Base-by-base conservation (phyloP, 2,329 filamentous ascomycete species). In the Ceratocystiopsis brevicomis region DNA sequence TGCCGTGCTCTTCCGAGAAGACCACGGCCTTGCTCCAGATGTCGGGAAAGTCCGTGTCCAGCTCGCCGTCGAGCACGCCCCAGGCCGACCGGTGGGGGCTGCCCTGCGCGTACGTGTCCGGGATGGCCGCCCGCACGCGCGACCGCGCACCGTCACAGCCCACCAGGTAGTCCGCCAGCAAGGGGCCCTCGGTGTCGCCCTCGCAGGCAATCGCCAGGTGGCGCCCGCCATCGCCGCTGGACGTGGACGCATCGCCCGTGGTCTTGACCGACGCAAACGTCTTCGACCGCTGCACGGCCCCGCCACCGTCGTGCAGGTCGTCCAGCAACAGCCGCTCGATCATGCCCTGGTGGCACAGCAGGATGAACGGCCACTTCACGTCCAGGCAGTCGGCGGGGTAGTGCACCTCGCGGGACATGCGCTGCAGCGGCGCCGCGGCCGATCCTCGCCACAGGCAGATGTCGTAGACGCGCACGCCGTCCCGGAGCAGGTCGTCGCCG, bases 1-100 rank as follows among this genome's bases (percentile, higher is more conserved):
- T 80, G 3, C 79, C 79, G 38, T 73, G 66, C 46, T 72, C 66
- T 47, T 81, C 72, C 3, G 74, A 78, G 49, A 78, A 77, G 9
- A 82, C 67, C 0, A 80, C 68, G 0, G 77, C 76, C 59, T 83
- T 83, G 56, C 73, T 79, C 77, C 78, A 83, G 40, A 83, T 70
- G 52, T 83, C 78, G 1, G 79, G 79, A 51, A 84, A 83, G 54
- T 82, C 68, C 9, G 78, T 83, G 38, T 78, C 72, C 11, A 83
- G 60, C 54, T 75, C 72, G 50, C 78, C 78, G 54, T 84, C 79
- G 3, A 84, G 60, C 3, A 84, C 78, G 44, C 78, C 79, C 79
- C 79, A 84, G 34, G 72, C 64, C 17, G 67, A 64, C 13, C 45
- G 48, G 39, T 51, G 50, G 15, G 50, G 50, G 44, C 49, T 47